Evolutionary conservation across 1,284 basidiomycete species (phyloP).

Genomic region (Pterulicium gracile): DNA sequence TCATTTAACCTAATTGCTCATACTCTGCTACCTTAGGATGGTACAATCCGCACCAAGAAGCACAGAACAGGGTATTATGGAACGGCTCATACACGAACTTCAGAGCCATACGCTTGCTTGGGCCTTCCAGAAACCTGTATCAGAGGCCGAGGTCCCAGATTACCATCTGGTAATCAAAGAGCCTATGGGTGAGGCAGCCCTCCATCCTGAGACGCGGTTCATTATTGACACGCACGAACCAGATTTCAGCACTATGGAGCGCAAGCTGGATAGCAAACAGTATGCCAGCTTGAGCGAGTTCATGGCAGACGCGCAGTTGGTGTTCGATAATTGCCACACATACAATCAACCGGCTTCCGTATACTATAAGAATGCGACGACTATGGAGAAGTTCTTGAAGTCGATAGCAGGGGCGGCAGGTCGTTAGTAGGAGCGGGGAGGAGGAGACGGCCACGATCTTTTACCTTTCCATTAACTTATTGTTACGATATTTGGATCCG

Average conservation of each 20-base stretch:
- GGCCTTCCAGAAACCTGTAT: conserved; percentile 83
- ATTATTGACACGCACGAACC: conserved; percentile 6
- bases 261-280: conserved; percentile 77
- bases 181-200: conserved; percentile 66
- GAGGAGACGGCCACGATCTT: neutral
- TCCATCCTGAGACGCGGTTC: conserved; percentile 5
- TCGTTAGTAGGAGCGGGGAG: conserved; percentile 21
- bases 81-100: conserved; percentile 77
- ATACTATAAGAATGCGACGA: conserved; percentile 81
- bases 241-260: conserved; percentile 92
- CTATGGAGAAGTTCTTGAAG: conserved; percentile 65
- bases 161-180: conserved; percentile 88
- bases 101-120: conserved; percentile 77
- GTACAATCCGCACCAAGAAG: conserved; percentile 37
- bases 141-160: conserved; percentile 75
- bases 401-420: no score
- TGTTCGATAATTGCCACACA: conserved; percentile 86
- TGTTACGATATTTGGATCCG: neutral
- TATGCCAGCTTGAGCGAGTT: conserved; percentile 77
- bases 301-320: conserved; percentile 69
- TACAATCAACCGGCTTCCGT: conserved; percentile 86
- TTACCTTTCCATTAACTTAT: conserved; percentile 1
- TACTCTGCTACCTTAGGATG: conserved; percentile 15
- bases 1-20: conserved; percentile 5
- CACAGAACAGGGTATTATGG: conserved; percentile 60